These are phyloP conservation scores for Fonsecaea pedrosoi DNA, from an alignment of 2,329 filamentous ascomycete species.

Conservation along the genomic window DNA sequence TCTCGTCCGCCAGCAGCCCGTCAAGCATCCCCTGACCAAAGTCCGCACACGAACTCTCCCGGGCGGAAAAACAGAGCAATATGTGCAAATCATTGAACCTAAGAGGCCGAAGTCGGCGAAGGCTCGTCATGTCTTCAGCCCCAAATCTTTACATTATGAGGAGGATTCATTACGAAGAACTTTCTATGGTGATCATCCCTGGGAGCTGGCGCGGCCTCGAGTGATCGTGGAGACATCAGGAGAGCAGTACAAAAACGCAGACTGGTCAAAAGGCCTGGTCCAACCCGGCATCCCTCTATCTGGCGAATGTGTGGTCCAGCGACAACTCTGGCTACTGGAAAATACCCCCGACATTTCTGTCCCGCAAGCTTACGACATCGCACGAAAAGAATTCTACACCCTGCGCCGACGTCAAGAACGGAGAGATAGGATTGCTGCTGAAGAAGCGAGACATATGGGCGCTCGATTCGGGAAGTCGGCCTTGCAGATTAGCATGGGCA, in stretches of 20 bases:
- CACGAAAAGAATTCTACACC: constrained; percentile 88
- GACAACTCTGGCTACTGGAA: constrained; percentile 84
- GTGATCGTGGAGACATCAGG: constrained; percentile 86
- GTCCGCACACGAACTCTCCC: constrained; percentile 47
- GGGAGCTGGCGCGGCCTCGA: constrained; percentile 90
- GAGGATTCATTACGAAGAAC: constrained; percentile 81
- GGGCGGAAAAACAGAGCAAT: constrained; percentile 34
- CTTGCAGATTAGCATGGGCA: constrained; percentile 76
- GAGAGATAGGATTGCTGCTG: constrained; percentile 78
- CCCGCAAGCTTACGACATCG: constrained; percentile 79
- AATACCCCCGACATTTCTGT: constrained; percentile 64
- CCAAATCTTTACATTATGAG: constrained; percentile 76
- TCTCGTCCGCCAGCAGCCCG: constrained; percentile 64
- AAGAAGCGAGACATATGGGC: constrained; percentile 85
- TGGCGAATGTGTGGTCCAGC: constrained; percentile 91
- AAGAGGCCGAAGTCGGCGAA: constrained; percentile 58
- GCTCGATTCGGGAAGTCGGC: constrained; percentile 84
- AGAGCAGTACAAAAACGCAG: constrained; percentile 72
- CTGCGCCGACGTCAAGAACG: constrained; percentile 83
- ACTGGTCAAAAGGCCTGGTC: constrained; percentile 65
- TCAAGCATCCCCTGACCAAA: constrained; percentile 52
- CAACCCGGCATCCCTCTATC: constrained; percentile 79
- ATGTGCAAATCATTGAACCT: constrained; percentile 28
- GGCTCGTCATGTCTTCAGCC: constrained; percentile 77
- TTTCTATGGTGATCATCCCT: constrained; percentile 94